Evolutionary conservation across 2,329 filamentous ascomycete species (phyloP), one percentile per base, ranked within the genome.

Genomic region (Penicillium sp.): DNA sequence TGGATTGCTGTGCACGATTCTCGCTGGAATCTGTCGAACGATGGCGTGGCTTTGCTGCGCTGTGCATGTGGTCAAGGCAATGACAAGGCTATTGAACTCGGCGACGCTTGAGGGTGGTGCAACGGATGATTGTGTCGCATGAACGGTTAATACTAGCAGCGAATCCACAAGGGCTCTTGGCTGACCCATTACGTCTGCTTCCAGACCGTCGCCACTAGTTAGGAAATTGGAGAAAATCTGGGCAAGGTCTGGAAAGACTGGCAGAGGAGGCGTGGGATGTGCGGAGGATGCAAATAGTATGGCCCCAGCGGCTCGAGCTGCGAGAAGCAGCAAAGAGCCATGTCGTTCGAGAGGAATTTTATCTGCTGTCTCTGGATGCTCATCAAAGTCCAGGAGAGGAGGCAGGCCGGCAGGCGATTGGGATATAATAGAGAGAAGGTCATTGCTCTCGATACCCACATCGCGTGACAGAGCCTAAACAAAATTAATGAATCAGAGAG

Each of bases 311-410:
- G 78, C 77, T 14, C 82, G 78, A n/a, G 83, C 83, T 1, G 83
- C 77, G 53, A 85, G 78, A 4, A 87, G 74, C 14, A 86, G 73
- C 11, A 86, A 69, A 14, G 83, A 79, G 0, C 84, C 85, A 38
- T 83, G 80, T 47, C 83, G 79, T 48, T 85, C 85, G 0, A 87
- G 71, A 0, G 83, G 82, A 48, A 87, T 84, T 41, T 84, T 82
- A 17, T 79, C 78, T 5, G 81, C 79, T 15, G 78, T 78, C 20
- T 74, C 75, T 2, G 85, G 85, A 7, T 82, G 79, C 15, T 86
- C 83, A 39, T 85, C 83, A 65, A 86, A 84, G 54, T 82, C 79
- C 3, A 78, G 72, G 3, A 77, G 79, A 2, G 78, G 72, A 0
- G 60, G 76, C 64, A 69, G 79, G 71, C 71, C 79, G 72, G 41